phyloP scores from a whole-genome alignment of 768 basidiomycete species.

The Lentinula sp. region DNA sequence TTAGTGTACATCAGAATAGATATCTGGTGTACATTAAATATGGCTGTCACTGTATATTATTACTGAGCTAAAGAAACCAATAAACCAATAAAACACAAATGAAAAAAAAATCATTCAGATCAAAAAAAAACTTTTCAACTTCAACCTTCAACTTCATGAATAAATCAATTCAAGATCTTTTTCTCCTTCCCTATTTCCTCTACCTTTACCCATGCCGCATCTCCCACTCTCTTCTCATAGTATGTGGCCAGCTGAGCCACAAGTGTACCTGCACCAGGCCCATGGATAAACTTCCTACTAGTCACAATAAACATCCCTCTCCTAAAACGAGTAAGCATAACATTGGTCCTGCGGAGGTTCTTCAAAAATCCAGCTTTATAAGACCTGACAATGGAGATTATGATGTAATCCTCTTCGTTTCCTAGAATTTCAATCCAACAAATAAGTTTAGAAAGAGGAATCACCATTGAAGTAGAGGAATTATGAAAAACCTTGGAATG shows the following conservation, averaged over 20 bases:
- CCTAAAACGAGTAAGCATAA: constrained; percentile 82
- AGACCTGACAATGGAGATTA: constrained; percentile 65
- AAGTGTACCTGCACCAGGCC: constrained; percentile 39
- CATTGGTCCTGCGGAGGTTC: constrained; percentile 69
- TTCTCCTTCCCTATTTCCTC: constrained; percentile 33
- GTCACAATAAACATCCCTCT: constrained; percentile 72
- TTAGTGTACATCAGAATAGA: background rate
- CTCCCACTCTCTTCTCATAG: constrained; percentile 29
- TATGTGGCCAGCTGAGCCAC: constrained; percentile 35
- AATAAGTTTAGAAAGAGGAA: background rate
- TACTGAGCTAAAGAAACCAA: no score
- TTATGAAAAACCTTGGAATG: constrained; percentile 63
- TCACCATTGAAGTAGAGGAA: constrained; percentile 8
- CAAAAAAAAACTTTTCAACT: constrained; percentile 1
- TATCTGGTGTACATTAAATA: background rate
- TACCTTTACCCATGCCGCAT: constrained; percentile 30
- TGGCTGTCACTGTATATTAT: background rate
- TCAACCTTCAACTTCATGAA: background rate
- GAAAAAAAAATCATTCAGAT: background rate
- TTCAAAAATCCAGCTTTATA: constrained; percentile 59
- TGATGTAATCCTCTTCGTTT: constrained; percentile 76
- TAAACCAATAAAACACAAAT: background rate
- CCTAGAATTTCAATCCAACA: constrained; percentile 35
- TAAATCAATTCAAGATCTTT: constrained; percentile 11
- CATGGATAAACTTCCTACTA: constrained; percentile 53